These are phyloP conservation scores for Lactifluus subvellereus DNA, from an alignment of 768 basidiomycete species.

Conservation along the genomic window DNA sequence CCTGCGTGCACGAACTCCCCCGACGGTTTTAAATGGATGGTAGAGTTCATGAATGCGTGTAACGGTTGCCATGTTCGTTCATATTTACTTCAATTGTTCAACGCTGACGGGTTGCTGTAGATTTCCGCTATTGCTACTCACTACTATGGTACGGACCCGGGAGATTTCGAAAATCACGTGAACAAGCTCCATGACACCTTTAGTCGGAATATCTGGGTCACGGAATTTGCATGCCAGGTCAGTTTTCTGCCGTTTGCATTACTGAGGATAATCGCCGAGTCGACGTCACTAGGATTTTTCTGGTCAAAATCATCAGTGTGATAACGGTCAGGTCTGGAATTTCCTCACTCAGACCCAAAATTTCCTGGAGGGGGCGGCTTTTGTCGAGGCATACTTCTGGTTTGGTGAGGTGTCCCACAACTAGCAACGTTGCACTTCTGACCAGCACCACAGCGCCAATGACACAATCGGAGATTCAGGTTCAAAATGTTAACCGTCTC, in stretches of 20 bases:
- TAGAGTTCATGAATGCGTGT: constrained; percentile 51
- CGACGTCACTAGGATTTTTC: constrained; percentile 45
- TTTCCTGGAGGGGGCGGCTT: constrained; percentile 43
- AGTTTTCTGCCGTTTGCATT: background rate
- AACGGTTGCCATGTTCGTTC: constrained; percentile 41
- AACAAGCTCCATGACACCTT: constrained; percentile 42
- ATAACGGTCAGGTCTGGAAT: background rate
- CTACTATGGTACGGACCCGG: constrained; percentile 52
- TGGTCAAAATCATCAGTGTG: constrained; percentile 38
- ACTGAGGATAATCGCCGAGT: background rate
- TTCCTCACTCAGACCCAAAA: constrained; percentile 33
- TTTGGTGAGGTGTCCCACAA: constrained; percentile 50
- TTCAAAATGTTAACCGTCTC: constrained; percentile 43
- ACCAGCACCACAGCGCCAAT: constrained; percentile 39
- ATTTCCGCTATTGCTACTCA: constrained; percentile 57
- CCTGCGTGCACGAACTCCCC: constrained; percentile 65
- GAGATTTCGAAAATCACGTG: constrained; percentile 50
- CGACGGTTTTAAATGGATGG: constrained; percentile 58
- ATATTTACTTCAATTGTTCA: background rate
- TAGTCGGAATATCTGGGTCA: constrained; percentile 46
- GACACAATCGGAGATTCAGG: constrained; percentile 37
- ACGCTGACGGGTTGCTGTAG: constrained; percentile 32
- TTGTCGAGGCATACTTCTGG: constrained; percentile 42
- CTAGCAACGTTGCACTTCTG: background rate
- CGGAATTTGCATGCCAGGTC: constrained; percentile 68